A percentile compares a stretch with the other conserved stretches of the same genome.
These are phyloP conservation scores for Orbilia oligospora DNA, from an alignment of 2,329 filamentous ascomycete species.

Conservation along the genomic window DNA sequence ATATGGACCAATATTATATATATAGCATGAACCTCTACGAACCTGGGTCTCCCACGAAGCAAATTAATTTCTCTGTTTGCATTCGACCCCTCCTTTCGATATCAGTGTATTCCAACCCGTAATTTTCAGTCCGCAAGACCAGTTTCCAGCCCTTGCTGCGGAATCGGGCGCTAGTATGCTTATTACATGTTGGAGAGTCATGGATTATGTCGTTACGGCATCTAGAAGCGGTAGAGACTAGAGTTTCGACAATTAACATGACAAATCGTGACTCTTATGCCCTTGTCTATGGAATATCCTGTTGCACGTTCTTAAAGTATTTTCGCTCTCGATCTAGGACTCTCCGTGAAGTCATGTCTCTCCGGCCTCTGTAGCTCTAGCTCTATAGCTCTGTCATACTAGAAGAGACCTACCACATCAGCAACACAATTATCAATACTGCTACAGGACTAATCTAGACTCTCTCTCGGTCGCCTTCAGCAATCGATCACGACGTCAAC, in stretches of 20 bases:
- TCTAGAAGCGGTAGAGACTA: conserved; percentile 14
- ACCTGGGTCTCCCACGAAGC: neutral
- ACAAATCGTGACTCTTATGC: conserved; percentile 27
- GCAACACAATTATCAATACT: conserved; percentile 3
- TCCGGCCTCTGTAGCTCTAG: too few relatives aligned
- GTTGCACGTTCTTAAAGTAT: neutral
- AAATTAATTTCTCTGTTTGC: neutral
- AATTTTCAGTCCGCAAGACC: conserved; percentile 3
- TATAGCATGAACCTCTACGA: neutral
- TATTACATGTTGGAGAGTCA: conserved; percentile 20
- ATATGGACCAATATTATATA: neutral
- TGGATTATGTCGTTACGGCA: conserved; percentile 15
- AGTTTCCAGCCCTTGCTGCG: conserved; percentile 26
- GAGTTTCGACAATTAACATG: neutral
- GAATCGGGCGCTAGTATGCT: conserved; percentile 43
- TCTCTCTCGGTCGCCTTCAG: too few relatives aligned
- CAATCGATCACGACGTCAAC: neutral
- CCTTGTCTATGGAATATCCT: neutral
- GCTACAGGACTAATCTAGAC: neutral
- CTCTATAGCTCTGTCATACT: too few relatives aligned
- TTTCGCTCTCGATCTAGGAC: neutral
- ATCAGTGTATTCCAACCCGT: neutral
- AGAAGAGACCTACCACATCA: conserved; percentile 10
- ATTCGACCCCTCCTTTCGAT: neutral
- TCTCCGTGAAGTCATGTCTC: neutral